phyloP scores from a whole-genome alignment of 2,329 filamentous ascomycete species.

The Trichoderma gracile region DNA sequence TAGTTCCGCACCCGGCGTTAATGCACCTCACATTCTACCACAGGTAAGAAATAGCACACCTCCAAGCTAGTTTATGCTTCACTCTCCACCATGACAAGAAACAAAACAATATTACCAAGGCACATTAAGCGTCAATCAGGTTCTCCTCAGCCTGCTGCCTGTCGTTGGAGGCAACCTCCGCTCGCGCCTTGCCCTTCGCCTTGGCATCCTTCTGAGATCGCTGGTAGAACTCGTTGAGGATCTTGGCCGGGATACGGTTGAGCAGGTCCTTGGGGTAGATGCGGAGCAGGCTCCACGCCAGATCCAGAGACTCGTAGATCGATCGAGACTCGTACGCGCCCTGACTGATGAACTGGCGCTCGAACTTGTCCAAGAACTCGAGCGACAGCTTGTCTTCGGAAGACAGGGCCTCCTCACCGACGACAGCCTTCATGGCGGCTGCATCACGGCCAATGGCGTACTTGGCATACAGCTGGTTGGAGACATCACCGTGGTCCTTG shows the following conservation, averaged over 20 bases:
- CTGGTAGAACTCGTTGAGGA: slow-evolving; percentile 81
- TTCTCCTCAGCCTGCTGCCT: slow-evolving; percentile 55
- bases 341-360: slow-evolving; percentile 91
- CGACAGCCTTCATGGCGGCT: slow-evolving; percentile 98
- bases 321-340: slow-evolving; percentile 87
- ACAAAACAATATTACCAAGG: neutral
- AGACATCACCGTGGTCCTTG: slow-evolving; percentile 96
- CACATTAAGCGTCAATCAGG: slow-evolving; percentile 57
- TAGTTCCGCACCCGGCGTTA: neutral
- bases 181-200: slow-evolving; percentile 60
- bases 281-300: slow-evolving; percentile 92
- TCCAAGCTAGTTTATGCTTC: slow-evolving; percentile 13
- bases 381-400: slow-evolving; percentile 96
- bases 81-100: neutral
- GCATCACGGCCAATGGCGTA: slow-evolving; percentile 99
- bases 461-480: slow-evolving; percentile 99
- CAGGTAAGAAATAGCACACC: slow-evolving; percentile 16
- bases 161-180: slow-evolving; percentile 43
- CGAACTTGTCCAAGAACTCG: slow-evolving; percentile 98
- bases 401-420: slow-evolving; percentile 94
- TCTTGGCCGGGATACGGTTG: slow-evolving; percentile 86
- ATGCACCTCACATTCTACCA: slow-evolving; percentile 17
- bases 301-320: slow-evolving; percentile 91
- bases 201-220: slow-evolving; percentile 64
- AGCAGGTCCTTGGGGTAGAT: slow-evolving; percentile 98